Evolutionary conservation across 306 rosid genomes (phyloP), one percentile per base, ranked within the genome.

Genomic region (Prunus padus): DNA sequence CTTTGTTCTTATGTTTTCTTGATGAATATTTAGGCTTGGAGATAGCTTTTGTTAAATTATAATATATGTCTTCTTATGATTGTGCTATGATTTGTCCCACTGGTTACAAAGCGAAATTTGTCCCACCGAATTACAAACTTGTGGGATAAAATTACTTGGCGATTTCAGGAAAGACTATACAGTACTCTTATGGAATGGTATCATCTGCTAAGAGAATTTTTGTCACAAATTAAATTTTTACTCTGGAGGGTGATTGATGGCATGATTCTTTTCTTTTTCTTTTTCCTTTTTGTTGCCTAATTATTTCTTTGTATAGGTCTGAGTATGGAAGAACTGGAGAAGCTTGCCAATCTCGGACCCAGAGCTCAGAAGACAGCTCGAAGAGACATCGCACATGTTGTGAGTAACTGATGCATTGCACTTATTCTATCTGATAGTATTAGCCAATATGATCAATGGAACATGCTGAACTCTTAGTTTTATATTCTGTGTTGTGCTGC

Each of bases 381-480:
- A 75, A 90, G 98, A 83, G 98, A 94, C 83, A 90, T 94, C 60
- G 97, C 93, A 23, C 80, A 88, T 71, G 96, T 94, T 74, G 98
- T 94, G 82, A 88, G 97, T 91, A 47, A 67, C 68, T 79, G 52
- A 67, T 67, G 61, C 49, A 33, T n/a, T 52, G 65, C 72, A 47
- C 42, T 65, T 79, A n/a, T 45, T 49, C 1, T 37, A 19, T 19
- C 18, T 65, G 16, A 30, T 11, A 65, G 28, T 65, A 37, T 65
- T 8, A 20, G 51, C 28, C 18, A 37, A 10, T 65, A 1, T 33
- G 49, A 20, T 40, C 16, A n/a, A 11, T 19, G n/a, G 25, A 37
- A 37, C 69, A 65, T 37, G 51, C 20, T 64, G 69, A 65, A 28
- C 16, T 37, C 18, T 65, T 65, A 19, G 69, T 19, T 65, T 37